phyloP scores from a whole-genome alignment of 345 rosid genomes.

The Eucalyptus shirleyi region DNA sequence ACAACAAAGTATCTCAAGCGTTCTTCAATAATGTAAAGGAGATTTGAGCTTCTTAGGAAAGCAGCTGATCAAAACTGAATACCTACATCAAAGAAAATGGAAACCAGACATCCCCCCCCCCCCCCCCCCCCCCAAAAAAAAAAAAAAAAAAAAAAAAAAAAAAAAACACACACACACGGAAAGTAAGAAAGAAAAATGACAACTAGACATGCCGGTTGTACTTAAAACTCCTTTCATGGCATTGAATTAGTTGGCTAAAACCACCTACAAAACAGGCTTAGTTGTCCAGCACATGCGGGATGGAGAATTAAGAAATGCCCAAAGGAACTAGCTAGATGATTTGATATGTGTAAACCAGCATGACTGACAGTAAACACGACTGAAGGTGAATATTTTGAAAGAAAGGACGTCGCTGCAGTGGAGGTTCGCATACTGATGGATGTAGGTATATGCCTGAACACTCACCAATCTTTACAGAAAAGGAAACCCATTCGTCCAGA shows the following conservation, averaged over 20 bases:
- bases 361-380: not conserved
- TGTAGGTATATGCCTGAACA: not conserved
- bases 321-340: not conserved
- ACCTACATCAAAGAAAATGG: not conserved
- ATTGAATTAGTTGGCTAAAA: not conserved
- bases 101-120: not conserved
- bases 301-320: not conserved
- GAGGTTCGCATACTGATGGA: not conserved
- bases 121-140: too few species aligned
- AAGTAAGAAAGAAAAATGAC: not conserved
- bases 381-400: not conserved
- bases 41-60: not conserved
- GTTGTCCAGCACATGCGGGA: not conserved
- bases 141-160: not conserved
- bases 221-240: not conserved
- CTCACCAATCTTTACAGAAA: not conserved
- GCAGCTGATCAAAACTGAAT: not conserved
- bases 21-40: not conserved
- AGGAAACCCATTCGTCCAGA: not conserved
- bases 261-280: not conserved
- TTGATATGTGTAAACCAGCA: not conserved
- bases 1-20: not conserved
- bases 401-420: not conserved
- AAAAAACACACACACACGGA: accelerated
- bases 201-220: not conserved